phyloP scores from a whole-genome alignment of 1,284 basidiomycete genomes.

The Malassezia dermatis region DNA sequence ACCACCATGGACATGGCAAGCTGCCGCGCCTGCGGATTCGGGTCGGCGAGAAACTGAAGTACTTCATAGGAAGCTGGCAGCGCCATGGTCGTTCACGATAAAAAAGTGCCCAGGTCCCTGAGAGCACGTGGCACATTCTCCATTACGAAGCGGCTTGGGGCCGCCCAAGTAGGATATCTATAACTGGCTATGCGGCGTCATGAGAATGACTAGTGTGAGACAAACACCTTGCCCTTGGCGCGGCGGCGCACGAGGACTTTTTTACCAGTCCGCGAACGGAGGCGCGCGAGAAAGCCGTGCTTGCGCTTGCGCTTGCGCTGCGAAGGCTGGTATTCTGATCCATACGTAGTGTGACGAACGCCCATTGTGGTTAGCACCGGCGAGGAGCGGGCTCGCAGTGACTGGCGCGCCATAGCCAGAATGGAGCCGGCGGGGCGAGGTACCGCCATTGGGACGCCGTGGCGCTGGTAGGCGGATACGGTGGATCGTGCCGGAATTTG shows the following conservation, averaged over 20 bases:
- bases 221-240: conserved; percentile 24
- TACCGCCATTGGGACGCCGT: not conserved
- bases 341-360: conserved; percentile 48
- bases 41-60: conserved; percentile 71
- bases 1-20: conserved; percentile 74
- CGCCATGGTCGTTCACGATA: conserved; percentile 6
- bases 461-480: not conserved
- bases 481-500: not conserved
- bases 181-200: not conserved
- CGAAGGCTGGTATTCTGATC: conserved; percentile 75
- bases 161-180: not conserved
- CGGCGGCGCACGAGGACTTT: conserved; percentile 54
- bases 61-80: conserved; percentile 54
- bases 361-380: not conserved
- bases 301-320: conserved; percentile 77
- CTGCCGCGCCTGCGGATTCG: conserved; percentile 74
- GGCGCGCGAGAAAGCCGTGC: conserved; percentile 70
- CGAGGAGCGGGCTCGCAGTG: not conserved
- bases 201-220: conserved; percentile 20
- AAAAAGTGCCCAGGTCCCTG: not conserved
- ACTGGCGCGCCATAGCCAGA: conserved; percentile 7
- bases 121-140: not conserved
- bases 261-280: conserved; percentile 57
- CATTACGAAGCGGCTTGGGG: not conserved
- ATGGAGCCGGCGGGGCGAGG: not conserved